Evolutionary conservation across 2,329 filamentous ascomycete genomes (phyloP).

Genomic region (Fulvia fulva): DNA sequence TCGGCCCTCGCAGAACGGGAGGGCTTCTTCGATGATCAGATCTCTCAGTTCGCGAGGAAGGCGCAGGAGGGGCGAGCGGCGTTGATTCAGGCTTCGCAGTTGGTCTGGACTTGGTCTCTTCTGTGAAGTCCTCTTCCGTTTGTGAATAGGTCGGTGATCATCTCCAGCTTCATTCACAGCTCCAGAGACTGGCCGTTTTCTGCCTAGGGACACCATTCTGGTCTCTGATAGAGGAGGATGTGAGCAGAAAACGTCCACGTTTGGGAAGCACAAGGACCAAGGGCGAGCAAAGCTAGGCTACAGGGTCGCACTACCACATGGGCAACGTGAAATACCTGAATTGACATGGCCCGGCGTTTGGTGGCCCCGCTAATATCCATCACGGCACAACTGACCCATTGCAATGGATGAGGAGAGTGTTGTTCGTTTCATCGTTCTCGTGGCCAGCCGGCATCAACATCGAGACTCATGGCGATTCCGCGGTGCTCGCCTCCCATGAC

Average conservation of each 20-base stretch:
- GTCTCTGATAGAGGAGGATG: no score
- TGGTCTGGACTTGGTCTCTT: conserved; percentile 33
- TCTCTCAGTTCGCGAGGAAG: background rate
- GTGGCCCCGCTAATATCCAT: background rate
- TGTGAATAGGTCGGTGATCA: no score
- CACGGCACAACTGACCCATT: background rate
- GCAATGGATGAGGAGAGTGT: background rate
- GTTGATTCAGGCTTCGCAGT: background rate
- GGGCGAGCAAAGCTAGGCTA: no score
- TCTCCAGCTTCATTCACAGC: no score
- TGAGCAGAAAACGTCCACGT: no score
- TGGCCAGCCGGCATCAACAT: background rate
- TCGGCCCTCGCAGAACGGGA: background rate
- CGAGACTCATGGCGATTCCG: background rate
- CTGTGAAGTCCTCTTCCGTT: conserved; percentile 5
- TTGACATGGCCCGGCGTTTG: background rate
- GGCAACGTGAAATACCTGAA: no score
- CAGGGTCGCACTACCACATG: no score
- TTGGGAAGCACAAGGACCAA: no score
- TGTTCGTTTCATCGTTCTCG: background rate
- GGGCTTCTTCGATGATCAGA: background rate
- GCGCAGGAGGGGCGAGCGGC: background rate
- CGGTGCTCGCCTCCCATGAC: background rate
- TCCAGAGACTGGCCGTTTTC: no score
- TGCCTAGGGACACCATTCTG: no score